Base-by-base conservation (phyloP, 2,329 filamentous ascomycete genomes). In the Pyricularia grisea region DNA sequence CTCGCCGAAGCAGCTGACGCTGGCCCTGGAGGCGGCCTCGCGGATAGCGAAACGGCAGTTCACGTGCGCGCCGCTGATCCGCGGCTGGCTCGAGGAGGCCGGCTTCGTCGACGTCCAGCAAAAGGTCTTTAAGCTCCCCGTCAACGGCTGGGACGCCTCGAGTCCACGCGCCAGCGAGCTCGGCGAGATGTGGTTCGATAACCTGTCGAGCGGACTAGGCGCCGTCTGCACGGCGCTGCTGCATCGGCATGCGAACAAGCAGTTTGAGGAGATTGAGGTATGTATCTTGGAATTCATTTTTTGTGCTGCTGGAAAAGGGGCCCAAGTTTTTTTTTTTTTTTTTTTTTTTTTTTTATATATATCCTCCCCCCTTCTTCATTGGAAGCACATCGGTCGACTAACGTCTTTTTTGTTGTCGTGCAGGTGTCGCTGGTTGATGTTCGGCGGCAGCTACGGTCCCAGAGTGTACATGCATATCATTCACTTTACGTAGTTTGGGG, bases 391-490 rank as follows among this genome's bases (percentile, higher is more conserved):
- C 20, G 20, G 60, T 63, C 27, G 25, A 28, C 60, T 63, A 28
- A 63, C 60, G 11, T 17, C 2, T 17, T 28, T 17, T 1, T 63
- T 63, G 14, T 10, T 12, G 17, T 17, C 4, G 12, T 63, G 9
- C 60, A 63, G 60, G 84, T 85, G 6, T 79, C 78, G 3, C 76
- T 86, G 20, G 80, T 86, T 33, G 78, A 83, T 60, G 82, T 85
- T 4, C 79, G 85, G 65, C 79, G 78, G 70, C 81, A 83, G 36
- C 71, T 86, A 5, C 79, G 79, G 6, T 78, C 86, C 73, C 76
- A 77, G 3, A 76, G 76, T 9, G 79, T 84, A 12, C 84, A 86
- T 71, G 79, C 82, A 0, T 87, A 85, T 70, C 76, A 82, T 70
- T 79, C 79, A 30, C 75, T 84, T 17, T 80, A 81, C 70, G 81